A percentile compares a stretch with the other conserved stretches of the same genome.
Evolutionary conservation across 2,329 filamentous ascomycete species (phyloP).

Genomic region (Penicillium sp.): DNA sequence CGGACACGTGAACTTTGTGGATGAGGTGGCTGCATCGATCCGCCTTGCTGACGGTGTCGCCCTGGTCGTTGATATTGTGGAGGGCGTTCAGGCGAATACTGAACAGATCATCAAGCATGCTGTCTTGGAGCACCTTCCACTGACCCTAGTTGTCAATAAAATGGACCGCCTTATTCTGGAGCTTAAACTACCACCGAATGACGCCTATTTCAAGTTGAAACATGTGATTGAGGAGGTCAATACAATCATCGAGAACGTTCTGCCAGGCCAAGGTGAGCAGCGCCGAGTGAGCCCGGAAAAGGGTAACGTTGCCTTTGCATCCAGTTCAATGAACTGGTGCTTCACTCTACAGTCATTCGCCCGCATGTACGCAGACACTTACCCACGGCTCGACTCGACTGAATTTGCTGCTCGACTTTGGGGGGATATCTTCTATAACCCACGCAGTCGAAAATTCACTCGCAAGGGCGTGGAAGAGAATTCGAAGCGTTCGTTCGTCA

Average conservation of each 20-base stretch:
- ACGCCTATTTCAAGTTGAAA: constrained; percentile 98
- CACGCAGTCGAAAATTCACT: constrained; percentile 84
- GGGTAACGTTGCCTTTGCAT: constrained; percentile 97
- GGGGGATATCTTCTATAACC: constrained; percentile 97
- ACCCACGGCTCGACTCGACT: constrained; percentile 73
- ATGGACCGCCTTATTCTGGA: constrained; percentile 94
- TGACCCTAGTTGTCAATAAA: constrained; percentile 94
- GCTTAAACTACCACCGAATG: constrained; percentile 86
- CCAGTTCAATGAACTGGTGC: constrained; percentile 91
- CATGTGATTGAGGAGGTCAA: constrained; percentile 99
- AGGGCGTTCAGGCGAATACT: constrained; percentile 98
- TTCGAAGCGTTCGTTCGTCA: constrained; percentile 82
- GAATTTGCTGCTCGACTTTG: constrained; percentile 86
- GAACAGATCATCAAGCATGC: constrained; percentile 97
- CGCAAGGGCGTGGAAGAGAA: constrained; percentile 79
- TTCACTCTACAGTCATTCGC: constrained; percentile 93
- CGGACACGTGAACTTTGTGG: constrained; percentile 96
- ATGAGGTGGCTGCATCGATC: constrained; percentile 87
- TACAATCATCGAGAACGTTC: constrained; percentile 83
- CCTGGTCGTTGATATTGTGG: constrained; percentile 90
- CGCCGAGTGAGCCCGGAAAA: constrained; percentile 89
- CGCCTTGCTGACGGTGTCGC: constrained; percentile 89
- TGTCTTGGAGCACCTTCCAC: constrained; percentile 80
- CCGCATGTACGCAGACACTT: constrained; percentile 91
- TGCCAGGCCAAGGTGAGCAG: constrained; percentile 76